Evolutionary conservation across 2,329 filamentous ascomycete genomes (phyloP), one percentile per base, ranked within the genome.

Genomic region (Epichloe bromicola): DNA sequence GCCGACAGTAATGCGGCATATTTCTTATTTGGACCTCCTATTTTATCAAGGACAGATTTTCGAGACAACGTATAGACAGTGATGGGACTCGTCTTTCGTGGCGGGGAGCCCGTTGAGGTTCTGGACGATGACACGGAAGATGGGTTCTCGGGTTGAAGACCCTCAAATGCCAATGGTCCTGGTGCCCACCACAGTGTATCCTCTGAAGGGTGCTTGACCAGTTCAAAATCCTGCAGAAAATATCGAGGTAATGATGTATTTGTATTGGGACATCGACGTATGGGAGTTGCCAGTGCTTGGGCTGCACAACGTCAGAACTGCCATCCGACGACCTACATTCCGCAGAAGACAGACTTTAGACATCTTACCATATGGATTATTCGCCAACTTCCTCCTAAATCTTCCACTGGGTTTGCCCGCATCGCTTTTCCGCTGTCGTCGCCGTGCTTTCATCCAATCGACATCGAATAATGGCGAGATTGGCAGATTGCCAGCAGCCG

Each of bases 311-410:
- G 44, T 60, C 34, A 60, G 56, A 46, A 49, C 39, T 20, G 40
- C 47, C 48, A 54, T 51, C 30, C 14, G 26, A 5, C 10, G 2
- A 30, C 17, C 17, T 10, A 17, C 11, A 8, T 19, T 34, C 12
- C 12, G n/a, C 12, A 14, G 3, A 33, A 7, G 12, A n/a, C 4
- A 26, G 26, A 26, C 26, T 26, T 26, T 1, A 26, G 26, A 17
- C 17, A 17, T 30, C 68, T 33, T 68, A 85, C 82, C 85, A 57
- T 78, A 88, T 2, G 82, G 72, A 56, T 86, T 89, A 38, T 72
- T 71, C 33, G 68, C 69, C 2, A 88, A 67, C 53, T 78, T 74
- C 51, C 70, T 71, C 59, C 83, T 78, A 53, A 87, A 78, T 2
- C 72, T 65, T 12, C 66, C 70, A 2, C 52, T 57, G 0, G 61